Base-by-base conservation (phyloP, 768 basidiomycete genomes). In the Asterophora lycoperdoides region DNA sequence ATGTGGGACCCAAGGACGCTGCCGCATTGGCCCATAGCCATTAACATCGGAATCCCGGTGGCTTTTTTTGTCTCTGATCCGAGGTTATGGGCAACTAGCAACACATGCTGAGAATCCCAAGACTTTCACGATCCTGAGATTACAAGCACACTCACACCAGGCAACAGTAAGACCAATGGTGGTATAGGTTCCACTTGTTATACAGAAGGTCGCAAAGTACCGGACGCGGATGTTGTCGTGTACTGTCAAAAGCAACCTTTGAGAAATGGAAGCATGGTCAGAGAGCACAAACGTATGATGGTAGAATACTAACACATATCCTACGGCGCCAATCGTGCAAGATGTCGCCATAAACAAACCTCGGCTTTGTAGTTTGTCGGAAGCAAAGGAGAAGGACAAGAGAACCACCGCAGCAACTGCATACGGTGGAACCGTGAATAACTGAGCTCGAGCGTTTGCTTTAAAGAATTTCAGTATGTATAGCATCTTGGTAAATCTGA, bases 341-440 rank as follows among this genome's bases (percentile, higher is more conserved):
- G 77, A 66, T 14, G 68, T 56, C 8, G 69, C 57, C 67, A 81
- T 74, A 55, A 77, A 73, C 8, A 71, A 54, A 8, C 77, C 74
- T 29, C 89, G 78, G 41, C 67, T 79, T 58, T 87, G 85, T 15
- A 84, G 60, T 45, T 78, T 72, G 63, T 90, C 87, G 2, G 89
- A 86, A 5, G 70, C 58, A 60, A 75, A 86, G 1, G 83, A 80
- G 44, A 80, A 74, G 2, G 67, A 29, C 26, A 80, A 68, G 29
- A 89, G 70, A n/a, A 87, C 74, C 9, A 82, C 67, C 1, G 86
- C 78, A 2, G 83, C 78, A 15, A 84, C 81, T 1, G 80, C 83
- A 59, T 92, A 91, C 3, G 90, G 90, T 2, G 89, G 88, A 4
- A 92, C 87, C 1, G 89, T 89, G 43, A 89, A 73, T 1, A 91